Percentiles rank a stretch among this genome's conserved stretches.
Conservation (phyloP, 1,284 basidiomycete genomes). For the Bondarzewia mesenterica region DNA sequence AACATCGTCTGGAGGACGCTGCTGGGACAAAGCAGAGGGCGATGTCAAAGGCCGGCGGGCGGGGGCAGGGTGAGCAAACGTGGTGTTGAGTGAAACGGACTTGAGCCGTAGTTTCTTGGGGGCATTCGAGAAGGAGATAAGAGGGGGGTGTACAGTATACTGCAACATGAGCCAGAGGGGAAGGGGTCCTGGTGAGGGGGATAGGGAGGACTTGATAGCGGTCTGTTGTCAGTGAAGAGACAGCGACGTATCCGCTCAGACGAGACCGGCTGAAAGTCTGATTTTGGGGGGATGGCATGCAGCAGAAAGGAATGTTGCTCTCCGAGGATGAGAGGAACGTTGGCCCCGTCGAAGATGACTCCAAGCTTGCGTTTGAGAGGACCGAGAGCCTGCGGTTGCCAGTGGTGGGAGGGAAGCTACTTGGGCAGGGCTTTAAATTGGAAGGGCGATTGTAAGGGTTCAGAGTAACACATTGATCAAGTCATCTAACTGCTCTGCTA, state of each 20-base stretch:
- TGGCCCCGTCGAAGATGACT: constrained; percentile 7
- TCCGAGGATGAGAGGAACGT: background rate
- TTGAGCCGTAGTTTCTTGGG: constrained; percentile 16
- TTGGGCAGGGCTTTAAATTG: constrained; percentile 9
- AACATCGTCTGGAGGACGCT: constrained; percentile 20
- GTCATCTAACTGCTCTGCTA: too few relatives aligned
- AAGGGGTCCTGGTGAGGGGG: constrained; percentile 8
- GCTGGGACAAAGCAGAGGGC: constrained; percentile 15
- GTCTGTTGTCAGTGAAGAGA: constrained; percentile 6
- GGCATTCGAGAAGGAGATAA: constrained; percentile 32
- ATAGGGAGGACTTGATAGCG: constrained; percentile 11
- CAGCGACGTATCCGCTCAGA: constrained; percentile 30
- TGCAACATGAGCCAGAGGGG: constrained; percentile 51
- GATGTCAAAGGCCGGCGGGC: constrained; percentile 19
- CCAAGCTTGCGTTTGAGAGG: background rate
- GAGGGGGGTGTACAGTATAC: constrained; percentile 49
- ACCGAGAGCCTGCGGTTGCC: constrained; percentile 1
- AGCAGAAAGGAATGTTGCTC: constrained; percentile 17
- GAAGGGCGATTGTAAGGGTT: too few relatives aligned
- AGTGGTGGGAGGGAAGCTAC: background rate
- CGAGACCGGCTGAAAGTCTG: constrained; percentile 51
- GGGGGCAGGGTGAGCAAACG: constrained; percentile 19
- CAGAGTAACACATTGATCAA: too few relatives aligned
- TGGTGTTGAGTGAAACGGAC: constrained; percentile 12
- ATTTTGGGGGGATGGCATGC: constrained; percentile 35